Evolutionary conservation across 306 rosid genomes (phyloP).

Genomic region (Comarum palustre): DNA sequence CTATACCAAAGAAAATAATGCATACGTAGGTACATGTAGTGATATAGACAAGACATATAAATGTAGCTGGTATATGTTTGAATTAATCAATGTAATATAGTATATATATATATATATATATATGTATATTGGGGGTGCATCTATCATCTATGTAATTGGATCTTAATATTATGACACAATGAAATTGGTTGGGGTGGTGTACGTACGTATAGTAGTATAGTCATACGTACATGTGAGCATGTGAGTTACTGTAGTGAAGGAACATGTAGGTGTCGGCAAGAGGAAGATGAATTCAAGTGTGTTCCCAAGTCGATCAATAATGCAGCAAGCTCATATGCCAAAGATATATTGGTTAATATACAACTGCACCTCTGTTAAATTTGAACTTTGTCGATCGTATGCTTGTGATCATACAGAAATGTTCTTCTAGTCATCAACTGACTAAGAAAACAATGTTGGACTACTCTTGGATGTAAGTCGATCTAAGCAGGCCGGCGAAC

Average conservation of each 20-base stretch:
- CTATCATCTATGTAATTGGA: background rate
- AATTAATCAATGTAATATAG: background rate
- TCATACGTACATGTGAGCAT: background rate
- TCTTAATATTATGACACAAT: background rate
- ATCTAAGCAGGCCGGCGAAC: too few relatives aligned
- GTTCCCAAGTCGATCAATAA: background rate
- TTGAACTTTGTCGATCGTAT: too few relatives aligned
- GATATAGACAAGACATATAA: background rate
- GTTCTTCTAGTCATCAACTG: too few relatives aligned
- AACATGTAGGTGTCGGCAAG: slow-evolving; percentile 8
- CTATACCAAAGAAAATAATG: too few relatives aligned
- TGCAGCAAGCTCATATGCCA: too few relatives aligned
- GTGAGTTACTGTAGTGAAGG: background rate
- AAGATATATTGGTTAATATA: too few relatives aligned
- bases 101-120: background rate
- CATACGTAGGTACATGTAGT: too few relatives aligned
- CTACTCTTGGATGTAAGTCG: too few relatives aligned
- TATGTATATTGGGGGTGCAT: background rate
- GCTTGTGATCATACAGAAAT: too few relatives aligned
- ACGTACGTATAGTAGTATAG: background rate
- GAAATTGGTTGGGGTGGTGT: background rate
- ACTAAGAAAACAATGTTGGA: too few relatives aligned
- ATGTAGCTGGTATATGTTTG: background rate
- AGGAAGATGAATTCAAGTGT: background rate
- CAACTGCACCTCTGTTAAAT: too few relatives aligned